A percentile compares a stretch with the other conserved stretches of the same genome.
phyloP scores from a whole-genome alignment of 345 rosid species.

The Nephelium lappaceum region DNA sequence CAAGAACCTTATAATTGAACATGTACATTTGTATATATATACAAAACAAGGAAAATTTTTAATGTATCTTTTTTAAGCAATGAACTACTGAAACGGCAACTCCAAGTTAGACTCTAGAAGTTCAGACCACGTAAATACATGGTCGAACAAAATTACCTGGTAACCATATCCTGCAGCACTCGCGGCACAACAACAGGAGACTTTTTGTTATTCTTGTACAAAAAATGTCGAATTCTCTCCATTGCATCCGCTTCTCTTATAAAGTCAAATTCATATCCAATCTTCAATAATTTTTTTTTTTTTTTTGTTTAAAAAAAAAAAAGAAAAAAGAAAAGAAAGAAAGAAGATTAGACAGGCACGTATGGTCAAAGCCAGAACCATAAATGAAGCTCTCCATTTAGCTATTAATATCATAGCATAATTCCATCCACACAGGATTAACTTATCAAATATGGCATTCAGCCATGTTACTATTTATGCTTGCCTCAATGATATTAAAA shows the following conservation, averaged over 20 bases:
- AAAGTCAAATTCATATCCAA: slow-evolving; percentile 95
- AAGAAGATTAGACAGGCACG: neutral
- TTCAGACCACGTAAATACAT: neutral
- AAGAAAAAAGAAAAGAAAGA: neutral
- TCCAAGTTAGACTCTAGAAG: neutral
- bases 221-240: slow-evolving; percentile 74
- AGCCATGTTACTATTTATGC: neutral
- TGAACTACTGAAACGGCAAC: neutral
- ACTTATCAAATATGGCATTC: neutral
- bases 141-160: slow-evolving; percentile 54
- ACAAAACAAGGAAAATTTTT: neutral
- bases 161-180: slow-evolving; percentile 58
- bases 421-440: neutral
- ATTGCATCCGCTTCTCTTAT: slow-evolving; percentile 81
- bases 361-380: slow-evolving; percentile 13
- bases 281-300: slow-evolving; percentile 58
- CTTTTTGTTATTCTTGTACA: slow-evolving; percentile 71
- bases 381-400: neutral
- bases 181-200: slow-evolving; percentile 83
- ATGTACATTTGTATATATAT: neutral
- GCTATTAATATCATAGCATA: slow-evolving; percentile 3
- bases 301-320: too few relatives aligned
- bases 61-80: neutral
- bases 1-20: slow-evolving; percentile 1
- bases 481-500: neutral